phyloP scores from a whole-genome alignment of 768 basidiomycete genomes.

The Tylopilus subfusipes region DNA sequence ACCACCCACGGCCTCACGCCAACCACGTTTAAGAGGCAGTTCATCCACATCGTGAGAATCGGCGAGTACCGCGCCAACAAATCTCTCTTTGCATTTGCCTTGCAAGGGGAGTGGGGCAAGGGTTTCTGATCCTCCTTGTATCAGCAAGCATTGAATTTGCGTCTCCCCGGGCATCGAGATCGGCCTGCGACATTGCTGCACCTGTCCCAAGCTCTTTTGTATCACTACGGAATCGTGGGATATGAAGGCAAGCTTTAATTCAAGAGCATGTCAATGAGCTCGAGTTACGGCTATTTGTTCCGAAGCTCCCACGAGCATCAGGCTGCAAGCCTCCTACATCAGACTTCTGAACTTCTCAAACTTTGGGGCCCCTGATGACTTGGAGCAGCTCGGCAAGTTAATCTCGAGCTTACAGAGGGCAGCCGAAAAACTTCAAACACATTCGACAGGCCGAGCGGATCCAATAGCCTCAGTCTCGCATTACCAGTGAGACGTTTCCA shows the following conservation, averaged over 20 bases:
- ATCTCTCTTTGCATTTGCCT: too few relatives aligned
- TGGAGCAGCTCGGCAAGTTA: background rate
- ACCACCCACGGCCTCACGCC: too few relatives aligned
- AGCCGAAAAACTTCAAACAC: background rate
- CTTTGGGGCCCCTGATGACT: background rate
- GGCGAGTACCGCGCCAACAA: too few relatives aligned
- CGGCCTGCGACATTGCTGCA: background rate
- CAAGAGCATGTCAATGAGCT: background rate
- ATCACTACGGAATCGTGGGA: background rate
- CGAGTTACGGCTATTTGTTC: background rate
- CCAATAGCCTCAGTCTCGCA: background rate
- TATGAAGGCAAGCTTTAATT: background rate
- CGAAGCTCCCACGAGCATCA: background rate
- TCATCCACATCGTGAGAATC: too few relatives aligned
- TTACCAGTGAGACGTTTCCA: background rate
- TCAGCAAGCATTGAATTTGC: background rate
- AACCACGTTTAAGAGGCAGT: too few relatives aligned
- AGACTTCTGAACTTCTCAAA: background rate
- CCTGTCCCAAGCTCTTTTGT: background rate
- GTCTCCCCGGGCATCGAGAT: background rate
- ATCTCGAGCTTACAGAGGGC: background rate
- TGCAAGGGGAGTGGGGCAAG: too few relatives aligned
- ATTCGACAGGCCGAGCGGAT: background rate
- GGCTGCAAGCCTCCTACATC: background rate
- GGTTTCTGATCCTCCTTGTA: too few relatives aligned